Evolutionary conservation across 495 filamentous ascomycete genomes (phyloP), one percentile per base, ranked within the genome.

Genomic region (Aspergillus conjunctus): DNA sequence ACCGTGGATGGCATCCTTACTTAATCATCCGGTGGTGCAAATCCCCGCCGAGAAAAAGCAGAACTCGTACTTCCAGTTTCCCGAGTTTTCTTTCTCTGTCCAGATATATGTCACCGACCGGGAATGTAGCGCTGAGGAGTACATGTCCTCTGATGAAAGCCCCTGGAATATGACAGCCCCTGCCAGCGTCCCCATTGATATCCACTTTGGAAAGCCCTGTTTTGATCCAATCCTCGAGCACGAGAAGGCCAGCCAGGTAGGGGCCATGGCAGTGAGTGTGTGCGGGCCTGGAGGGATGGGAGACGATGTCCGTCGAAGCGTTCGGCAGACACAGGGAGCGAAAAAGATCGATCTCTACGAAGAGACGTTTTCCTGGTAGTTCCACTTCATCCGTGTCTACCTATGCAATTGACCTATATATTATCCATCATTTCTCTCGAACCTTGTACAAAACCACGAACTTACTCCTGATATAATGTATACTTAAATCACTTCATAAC

Each of bases 221-320:
- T 73, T 77, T 41, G 61, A 53, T 3, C 56, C 66, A 10, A 50
- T 79, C n/a, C 21, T 80, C 11, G 70, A 73, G 21, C 63, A 56
- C 12, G 75, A 78, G 57, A 76, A 70, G 51, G 66, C 67, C 7
- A 53, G 68, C 44, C 76, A 79, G 45, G 65, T 79, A 3, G 77
- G 77, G 20, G 77, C 77, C 8, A 68, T 80, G 71, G 77, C 77
- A 1, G 77, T 79, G 8, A 78, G 74, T 65, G 74, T 80, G 0
- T 80, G 77, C 51, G 77, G 77, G 41, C 77, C 77, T 33, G 77
- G 77, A 30, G 66, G 68, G 0, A 64, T 80, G 54, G 74, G 75
- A n/a, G 77, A 80, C 60, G 75, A 75, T 62, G 75, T 80, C 17
- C 69, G 77, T 8, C 63, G 70, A 54, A 71, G 72, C 18, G 76